Conservation (phyloP, 73 alveolate genomes). For the Stentor roeselii region DNA sequence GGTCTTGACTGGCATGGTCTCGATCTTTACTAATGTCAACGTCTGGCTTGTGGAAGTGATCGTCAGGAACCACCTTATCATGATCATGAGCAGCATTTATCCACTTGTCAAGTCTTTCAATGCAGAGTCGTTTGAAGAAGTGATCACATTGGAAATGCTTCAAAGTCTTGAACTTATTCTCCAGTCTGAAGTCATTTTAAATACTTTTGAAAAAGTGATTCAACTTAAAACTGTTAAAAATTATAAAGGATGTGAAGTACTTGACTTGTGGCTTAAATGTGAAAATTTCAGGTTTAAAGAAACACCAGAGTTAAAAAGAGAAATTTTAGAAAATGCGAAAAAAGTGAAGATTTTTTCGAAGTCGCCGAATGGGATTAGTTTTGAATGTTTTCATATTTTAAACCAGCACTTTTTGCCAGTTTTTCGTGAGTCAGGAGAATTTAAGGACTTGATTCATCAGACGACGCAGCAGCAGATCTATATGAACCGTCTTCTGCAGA, state of each 20-base stretch:
- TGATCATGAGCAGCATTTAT: background rate
- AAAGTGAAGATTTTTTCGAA: background rate
- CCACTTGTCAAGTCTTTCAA: background rate
- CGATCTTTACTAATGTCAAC: background rate
- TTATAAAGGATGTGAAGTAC: background rate
- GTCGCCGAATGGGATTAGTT: background rate
- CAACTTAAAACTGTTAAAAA: background rate
- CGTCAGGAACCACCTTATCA: constrained; percentile 6
- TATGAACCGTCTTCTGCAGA: constrained; percentile 5
- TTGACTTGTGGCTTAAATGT: constrained; percentile 25
- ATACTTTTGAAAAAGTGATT: background rate
- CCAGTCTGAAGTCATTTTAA: background rate
- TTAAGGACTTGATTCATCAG: background rate
- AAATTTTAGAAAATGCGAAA: background rate
- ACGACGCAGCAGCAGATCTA: constrained; percentile 1
- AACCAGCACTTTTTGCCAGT: background rate
- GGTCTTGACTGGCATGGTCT: background rate
- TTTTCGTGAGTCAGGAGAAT: background rate
- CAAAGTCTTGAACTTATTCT: background rate
- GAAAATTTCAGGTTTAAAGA: background rate
- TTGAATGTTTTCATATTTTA: background rate
- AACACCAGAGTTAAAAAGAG: background rate
- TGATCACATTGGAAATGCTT: background rate
- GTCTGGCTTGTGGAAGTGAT: constrained; percentile 6
- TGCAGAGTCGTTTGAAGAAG: constrained; percentile 18